phyloP scores from a whole-genome alignment of 805 yeast species.

The Myxozyma neglecta region DNA sequence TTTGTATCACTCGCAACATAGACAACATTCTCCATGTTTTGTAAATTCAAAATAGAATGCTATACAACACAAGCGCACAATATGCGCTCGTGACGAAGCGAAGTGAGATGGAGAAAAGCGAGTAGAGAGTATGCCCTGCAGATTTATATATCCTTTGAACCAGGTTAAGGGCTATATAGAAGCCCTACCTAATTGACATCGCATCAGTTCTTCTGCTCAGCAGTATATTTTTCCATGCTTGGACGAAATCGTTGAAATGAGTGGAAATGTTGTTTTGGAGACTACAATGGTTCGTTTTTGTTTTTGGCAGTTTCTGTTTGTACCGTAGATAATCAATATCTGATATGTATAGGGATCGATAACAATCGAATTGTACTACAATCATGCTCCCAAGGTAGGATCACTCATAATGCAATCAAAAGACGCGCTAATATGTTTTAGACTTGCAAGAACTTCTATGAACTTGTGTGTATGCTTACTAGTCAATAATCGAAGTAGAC shows the following conservation, averaged over 20 bases:
- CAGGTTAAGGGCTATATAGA: not conserved
- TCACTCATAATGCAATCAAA: not conserved
- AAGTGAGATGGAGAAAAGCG: not conserved
- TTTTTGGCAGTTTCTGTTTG: too few relatives aligned
- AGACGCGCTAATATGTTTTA: not conserved
- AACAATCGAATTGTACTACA: conserved; percentile 35
- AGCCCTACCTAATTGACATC: too few relatives aligned
- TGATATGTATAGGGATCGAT: conserved; percentile 31
- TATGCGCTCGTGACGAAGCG: too few relatives aligned
- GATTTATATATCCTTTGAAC: not conserved
- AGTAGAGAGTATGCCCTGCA: too few relatives aligned
- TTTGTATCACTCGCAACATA: conserved; percentile 1
- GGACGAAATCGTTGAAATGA: conserved; percentile 1
- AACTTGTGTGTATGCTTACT: conserved; percentile 13
- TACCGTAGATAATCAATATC: not conserved
- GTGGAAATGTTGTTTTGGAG: conserved; percentile 24
- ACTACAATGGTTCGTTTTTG: conserved; percentile 26
- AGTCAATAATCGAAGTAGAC: not conserved
- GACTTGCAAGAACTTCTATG: conserved; percentile 33
- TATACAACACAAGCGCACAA: not conserved
- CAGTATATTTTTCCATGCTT: too few relatives aligned
- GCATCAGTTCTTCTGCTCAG: too few relatives aligned
- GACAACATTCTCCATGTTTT: not conserved
- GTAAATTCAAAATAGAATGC: not conserved
- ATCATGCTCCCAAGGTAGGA: conserved; percentile 38